Conservation (phyloP, 139 green algal species). For the Auxenochlorella protothecoides region DNA sequence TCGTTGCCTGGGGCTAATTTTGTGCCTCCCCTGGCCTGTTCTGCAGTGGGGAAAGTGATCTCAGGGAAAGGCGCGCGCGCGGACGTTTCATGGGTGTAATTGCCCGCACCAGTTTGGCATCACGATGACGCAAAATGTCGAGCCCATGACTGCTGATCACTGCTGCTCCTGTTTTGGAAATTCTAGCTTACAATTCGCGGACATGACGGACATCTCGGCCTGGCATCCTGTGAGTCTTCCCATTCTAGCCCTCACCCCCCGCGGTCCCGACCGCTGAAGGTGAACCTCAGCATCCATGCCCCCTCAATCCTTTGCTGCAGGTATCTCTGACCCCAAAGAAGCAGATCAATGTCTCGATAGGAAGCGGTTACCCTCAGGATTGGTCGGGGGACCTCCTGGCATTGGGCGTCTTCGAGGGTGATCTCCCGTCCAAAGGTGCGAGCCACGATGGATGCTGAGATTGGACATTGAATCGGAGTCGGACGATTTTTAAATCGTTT, state of each 20-base stretch:
- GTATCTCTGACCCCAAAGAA: constrained; percentile 13
- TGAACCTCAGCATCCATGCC: neutral
- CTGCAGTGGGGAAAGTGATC: too few species aligned
- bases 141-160: too few species aligned
- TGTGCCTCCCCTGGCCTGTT: too few species aligned
- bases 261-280: neutral
- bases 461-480: neutral
- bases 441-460: neutral
- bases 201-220: constrained; percentile 5
- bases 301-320: constrained; percentile 3
- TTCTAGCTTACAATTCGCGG: too few species aligned
- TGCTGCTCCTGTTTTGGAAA: too few species aligned
- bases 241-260: neutral
- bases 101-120: too few species aligned
- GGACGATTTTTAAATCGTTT: neutral
- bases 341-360: neutral
- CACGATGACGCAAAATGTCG: too few species aligned
- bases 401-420: constrained; percentile 55
- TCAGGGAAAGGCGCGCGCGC: too few species aligned
- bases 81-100: too few species aligned
- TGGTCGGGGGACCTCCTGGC: constrained; percentile 60
- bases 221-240: neutral
- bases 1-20: too few species aligned
- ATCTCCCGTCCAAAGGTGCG: constrained; percentile 24
- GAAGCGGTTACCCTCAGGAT: neutral